Evolutionary conservation across 345 rosid genomes (phyloP).

Genomic region (Arabidopsis arenosa): DNA sequence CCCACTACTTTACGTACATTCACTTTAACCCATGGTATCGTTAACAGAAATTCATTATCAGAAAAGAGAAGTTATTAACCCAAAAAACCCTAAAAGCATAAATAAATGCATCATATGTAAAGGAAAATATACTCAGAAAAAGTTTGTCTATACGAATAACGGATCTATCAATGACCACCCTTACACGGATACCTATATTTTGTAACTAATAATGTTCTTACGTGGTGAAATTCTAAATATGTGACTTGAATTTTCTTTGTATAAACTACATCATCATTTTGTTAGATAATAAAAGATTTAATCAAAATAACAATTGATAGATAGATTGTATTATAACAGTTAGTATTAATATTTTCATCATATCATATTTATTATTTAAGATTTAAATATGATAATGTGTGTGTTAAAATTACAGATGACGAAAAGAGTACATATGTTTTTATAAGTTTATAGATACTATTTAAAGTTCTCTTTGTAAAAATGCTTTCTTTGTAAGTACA

Average conservation of each 20-base stretch:
- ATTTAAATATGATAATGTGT: background rate
- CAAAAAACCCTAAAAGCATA: background rate
- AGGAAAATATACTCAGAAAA: conserved; percentile 12
- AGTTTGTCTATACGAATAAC: conserved; percentile 6
- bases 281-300: no score
- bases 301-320: background rate
- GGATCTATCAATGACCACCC: conserved; percentile 20
- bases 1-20: conserved; percentile 7
- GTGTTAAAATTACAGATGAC: background rate
- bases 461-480: background rate
- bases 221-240: background rate
- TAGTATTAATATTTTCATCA: background rate
- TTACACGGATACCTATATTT: conserved; percentile 8
- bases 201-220: background rate
- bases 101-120: conserved; percentile 4
- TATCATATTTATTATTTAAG: background rate
- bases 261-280: no score
- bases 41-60: background rate
- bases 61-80: background rate
- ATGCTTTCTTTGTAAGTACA: background rate
- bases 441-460: background rate
- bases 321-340: background rate
- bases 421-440: background rate
- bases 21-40: conserved; percentile 26
- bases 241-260: no score